Base-by-base conservation (phyloP, 2,329 filamentous ascomycete genomes). In the Aspergillus sp. region DNA sequence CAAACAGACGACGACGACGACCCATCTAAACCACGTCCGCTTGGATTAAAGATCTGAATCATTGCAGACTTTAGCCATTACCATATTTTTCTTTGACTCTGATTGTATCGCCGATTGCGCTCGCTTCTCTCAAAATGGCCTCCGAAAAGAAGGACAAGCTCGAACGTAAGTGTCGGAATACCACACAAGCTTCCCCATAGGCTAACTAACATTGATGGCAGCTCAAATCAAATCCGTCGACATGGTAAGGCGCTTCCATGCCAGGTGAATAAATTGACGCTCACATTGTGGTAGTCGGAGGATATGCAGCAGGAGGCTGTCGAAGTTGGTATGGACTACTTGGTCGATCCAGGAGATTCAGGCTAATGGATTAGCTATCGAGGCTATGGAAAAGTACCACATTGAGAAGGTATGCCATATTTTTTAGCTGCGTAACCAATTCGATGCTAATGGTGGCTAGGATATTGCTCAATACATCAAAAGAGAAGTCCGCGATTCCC, bases 201-300 rank as follows among this genome's bases (percentile, higher is more conserved):
- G 53, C 50, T 49, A 39, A 51, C 63, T 71, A 66, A 62, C 52
- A 44, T 50, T 30, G 20, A 26, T 30, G 68, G 64, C 71, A 99
- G 95, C 91, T 62, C 92, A 96, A 80, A 88, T 99, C 78, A 99
- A 99, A 83, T 96, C 93, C 67, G 93, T 91, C 58, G 95, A 99
- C 74, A 99, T 99, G 95, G 95, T 98, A 83, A 76, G 81, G 50
- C 45, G 53, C 34, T 24, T 55, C 24, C 48, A 56, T 56, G 26
- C 53, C 44, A 39, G 53, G 58, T 57, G n/a, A 24, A 26, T 56
- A 57, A 57, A 20, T 41, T 41, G 9, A 48, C 47, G 48, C 55
- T 70, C 41, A 65, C 61, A 55, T n/a, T 48, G 36, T 49, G 44
- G 67, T 73, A 98, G 95, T 93, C 89, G 69, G 93, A 98, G 58